Evolutionary conservation across 2,329 filamentous ascomycete species (phyloP), one percentile per base, ranked within the genome.

Genomic region (Colletotrichum magnum): DNA sequence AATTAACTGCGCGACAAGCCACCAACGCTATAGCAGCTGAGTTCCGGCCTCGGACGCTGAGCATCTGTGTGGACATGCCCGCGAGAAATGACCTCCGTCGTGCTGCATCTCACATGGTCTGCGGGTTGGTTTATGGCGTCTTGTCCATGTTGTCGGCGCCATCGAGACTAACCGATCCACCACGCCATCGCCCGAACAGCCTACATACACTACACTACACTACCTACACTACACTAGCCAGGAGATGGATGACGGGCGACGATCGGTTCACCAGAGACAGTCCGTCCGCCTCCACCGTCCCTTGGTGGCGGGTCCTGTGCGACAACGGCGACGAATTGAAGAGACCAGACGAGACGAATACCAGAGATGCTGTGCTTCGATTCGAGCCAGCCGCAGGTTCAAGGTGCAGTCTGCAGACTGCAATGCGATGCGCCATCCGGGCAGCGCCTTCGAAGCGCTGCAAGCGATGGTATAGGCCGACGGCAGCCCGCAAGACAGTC

Each of bases 61-160:
- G 24, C 24, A 36, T 15, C 32, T 43, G 5, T 43, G 41, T 43
- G 41, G 41, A 13, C 41, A n/a, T 15, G 41, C 10, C 41, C 47
- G 43, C 28, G 47, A 47, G 36, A 48, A 52, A 15, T 45, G 36
- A 36, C 21, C 54, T 51, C 24, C 36, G 45, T 65, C 36, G n/a
- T 50, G 45, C 60, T 64, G 60, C 60, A 64, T 69, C 62, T 57
- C 43, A 51, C 45, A 56, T 69, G 24, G 62, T 57, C 32, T 51
- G 16, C 41, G 41, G 41, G 61, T 59, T 61, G 56, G 56, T 66
- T 66, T 32, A 62, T 66, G 62, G 51, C 52, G 62, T 59, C 61
- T 24, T 54, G 41, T 59, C 41, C 41, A 7, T 15, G 13, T n/a
- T 43, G 41, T 10, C 56, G 16, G 39, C 52, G 28, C 52, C 36